Evolutionary conservation across 2,329 filamentous ascomycete genomes (phyloP).

Genomic region (Penicillium griseofulvum): DNA sequence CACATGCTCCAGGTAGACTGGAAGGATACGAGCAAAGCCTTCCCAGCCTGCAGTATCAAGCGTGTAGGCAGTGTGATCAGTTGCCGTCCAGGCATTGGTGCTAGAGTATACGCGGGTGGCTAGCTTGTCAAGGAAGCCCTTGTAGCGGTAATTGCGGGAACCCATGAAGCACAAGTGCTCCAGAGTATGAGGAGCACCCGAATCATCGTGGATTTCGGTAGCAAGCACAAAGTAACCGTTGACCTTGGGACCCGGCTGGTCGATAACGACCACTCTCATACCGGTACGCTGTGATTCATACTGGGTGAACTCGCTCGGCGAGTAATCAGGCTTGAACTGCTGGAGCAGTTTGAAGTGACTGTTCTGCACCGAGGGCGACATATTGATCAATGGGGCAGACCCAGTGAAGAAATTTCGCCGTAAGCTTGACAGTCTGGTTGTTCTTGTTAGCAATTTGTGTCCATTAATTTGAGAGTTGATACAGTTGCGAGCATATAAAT

Average conservation of each 20-base stretch:
- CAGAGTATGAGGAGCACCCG: constrained; percentile 83
- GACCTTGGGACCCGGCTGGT: constrained; percentile 91
- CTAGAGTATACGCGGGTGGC: constrained; percentile 88
- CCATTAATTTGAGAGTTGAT: neutral
- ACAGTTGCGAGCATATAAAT: neutral
- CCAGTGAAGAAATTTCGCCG: constrained; percentile 21
- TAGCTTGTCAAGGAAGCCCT: constrained; percentile 90
- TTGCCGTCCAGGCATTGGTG: constrained; percentile 97
- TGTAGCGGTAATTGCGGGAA: constrained; percentile 89
- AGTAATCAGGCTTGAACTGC: constrained; percentile 85
- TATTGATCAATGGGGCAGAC: constrained; percentile 40
- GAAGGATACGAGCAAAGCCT: constrained; percentile 89
- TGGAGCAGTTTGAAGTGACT: constrained; percentile 77
- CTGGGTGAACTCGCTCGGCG: constrained; percentile 81
- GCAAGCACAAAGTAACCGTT: constrained; percentile 93
- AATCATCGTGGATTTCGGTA: constrained; percentile 97
- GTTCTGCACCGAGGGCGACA: constrained; percentile 53
- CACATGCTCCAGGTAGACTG: constrained; percentile 92
- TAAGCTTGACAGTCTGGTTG: constrained; percentile 20
- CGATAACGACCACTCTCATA: constrained; percentile 89
- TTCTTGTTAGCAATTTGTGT: constrained; percentile 17
- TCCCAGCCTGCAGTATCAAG: constrained; percentile 96
- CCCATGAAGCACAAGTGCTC: constrained; percentile 85
- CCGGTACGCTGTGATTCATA: constrained; percentile 95
- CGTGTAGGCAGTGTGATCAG: constrained; percentile 94